Evolutionary conservation across 768 basidiomycete genomes (phyloP).

Genomic region (Leccinellum albellum): DNA sequence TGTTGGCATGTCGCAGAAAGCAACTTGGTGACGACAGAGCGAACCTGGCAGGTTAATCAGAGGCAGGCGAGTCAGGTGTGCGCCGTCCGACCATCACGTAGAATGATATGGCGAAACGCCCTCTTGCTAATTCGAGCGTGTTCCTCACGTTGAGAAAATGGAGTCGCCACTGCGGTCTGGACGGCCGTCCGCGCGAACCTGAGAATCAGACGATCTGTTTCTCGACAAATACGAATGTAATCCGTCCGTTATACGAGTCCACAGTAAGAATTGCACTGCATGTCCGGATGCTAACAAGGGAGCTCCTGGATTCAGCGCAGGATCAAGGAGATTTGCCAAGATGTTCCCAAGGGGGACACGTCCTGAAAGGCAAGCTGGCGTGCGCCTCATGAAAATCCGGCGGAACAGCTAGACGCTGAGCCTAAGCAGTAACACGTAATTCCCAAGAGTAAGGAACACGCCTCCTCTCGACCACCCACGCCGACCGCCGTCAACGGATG

Average conservation of each 20-base stretch:
- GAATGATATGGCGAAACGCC: background rate
- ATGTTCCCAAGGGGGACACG: constrained; percentile 24
- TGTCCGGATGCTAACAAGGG: background rate
- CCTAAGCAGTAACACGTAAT: constrained; percentile 8
- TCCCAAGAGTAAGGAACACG: constrained; percentile 8
- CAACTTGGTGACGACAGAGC: background rate
- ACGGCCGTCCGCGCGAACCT: constrained; percentile 12
- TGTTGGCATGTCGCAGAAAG: constrained; percentile 1
- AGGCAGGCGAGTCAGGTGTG: background rate
- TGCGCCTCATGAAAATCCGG: constrained; percentile 23
- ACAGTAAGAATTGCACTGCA: background rate
- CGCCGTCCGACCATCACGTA: background rate
- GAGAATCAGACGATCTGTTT: constrained; percentile 11
- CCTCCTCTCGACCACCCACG: constrained; percentile 12
- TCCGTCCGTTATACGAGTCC: constrained; percentile 1
- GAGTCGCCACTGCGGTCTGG: constrained; percentile 11
- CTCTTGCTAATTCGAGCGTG: background rate
- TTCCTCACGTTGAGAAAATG: constrained; percentile 3
- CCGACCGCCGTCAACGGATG: background rate
- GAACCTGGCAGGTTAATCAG: background rate
- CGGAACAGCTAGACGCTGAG: constrained; percentile 10
- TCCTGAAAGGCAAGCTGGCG: constrained; percentile 7
- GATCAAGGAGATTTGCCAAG: constrained; percentile 20
- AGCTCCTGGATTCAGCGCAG: background rate
- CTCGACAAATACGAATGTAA: background rate